Percentiles rank a stretch among this genome's conserved stretches.
These are phyloP conservation scores for Boletellus sp. DNA, from an alignment of 768 basidiomycete species.

Conservation along the genomic window DNA sequence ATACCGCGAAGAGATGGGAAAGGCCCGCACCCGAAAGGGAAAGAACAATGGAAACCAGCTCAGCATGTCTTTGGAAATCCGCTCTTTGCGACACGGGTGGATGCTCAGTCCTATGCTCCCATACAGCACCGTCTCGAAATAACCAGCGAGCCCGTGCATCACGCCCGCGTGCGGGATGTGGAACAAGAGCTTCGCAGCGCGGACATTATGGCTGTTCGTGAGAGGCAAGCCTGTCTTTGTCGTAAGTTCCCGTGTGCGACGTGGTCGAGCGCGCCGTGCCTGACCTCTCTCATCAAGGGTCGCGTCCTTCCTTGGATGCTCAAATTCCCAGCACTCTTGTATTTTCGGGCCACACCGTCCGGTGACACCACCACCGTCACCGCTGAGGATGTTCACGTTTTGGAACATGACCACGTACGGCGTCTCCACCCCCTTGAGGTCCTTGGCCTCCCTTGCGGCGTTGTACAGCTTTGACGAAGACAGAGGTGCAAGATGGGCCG, in stretches of 20 bases:
- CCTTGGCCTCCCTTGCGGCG: constrained; percentile 67
- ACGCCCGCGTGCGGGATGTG: constrained; percentile 93
- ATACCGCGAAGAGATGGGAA: background rate
- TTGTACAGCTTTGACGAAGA: constrained; percentile 91
- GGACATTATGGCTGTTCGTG: constrained; percentile 95
- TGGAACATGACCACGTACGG: constrained; percentile 99
- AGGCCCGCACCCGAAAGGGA: constrained; percentile 71
- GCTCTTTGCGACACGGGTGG: constrained; percentile 83
- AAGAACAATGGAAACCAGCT: constrained; percentile 99
- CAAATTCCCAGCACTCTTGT: constrained; percentile 98
- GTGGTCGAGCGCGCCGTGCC: constrained; percentile 6
- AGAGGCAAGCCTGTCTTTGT: constrained; percentile 66
- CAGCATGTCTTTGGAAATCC: constrained; percentile 92
- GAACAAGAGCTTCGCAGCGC: constrained; percentile 82
- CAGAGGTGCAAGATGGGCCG: constrained; percentile 89
- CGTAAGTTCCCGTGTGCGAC: constrained; percentile 8
- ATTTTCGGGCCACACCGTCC: constrained; percentile 76
- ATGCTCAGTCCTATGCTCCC: constrained; percentile 89
- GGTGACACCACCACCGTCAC: constrained; percentile 56
- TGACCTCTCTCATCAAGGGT: constrained; percentile 70
- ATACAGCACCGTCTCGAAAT: constrained; percentile 94
- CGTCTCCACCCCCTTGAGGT: constrained; percentile 78
- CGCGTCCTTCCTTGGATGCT: constrained; percentile 83
- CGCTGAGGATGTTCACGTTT: constrained; percentile 86
- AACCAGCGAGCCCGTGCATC: constrained; percentile 92